phyloP scores from a whole-genome alignment of 257 asterid genomes.

The Paraleonurus japonicus region DNA sequence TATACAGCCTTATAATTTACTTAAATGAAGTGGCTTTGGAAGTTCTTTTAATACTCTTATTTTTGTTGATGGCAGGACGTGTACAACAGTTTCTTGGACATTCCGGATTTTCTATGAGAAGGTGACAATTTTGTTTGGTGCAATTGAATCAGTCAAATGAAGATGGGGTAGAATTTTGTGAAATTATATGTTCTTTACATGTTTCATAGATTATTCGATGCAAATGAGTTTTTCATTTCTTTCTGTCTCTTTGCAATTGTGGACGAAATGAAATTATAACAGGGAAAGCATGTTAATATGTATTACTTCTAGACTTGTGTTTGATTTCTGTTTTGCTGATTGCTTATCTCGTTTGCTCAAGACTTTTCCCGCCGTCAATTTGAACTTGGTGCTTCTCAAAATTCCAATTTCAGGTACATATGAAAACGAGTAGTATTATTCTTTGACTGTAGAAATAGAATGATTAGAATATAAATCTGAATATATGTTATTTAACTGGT shows the following conservation, averaged over 20 bases:
- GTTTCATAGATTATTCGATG: neutral
- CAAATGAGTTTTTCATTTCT: slow-evolving; percentile 8
- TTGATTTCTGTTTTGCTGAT: slow-evolving; percentile 12
- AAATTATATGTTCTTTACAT: slow-evolving; percentile 2
- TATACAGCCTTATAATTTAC: neutral
- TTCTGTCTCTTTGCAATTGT: neutral
- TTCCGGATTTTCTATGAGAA: slow-evolving; percentile 94
- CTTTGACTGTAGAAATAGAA: too few species aligned
- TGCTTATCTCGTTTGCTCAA: too few species aligned
- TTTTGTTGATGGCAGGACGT: slow-evolving; percentile 65
- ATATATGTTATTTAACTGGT: too few species aligned
- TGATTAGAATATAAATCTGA: too few species aligned
- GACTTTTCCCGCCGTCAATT: too few species aligned
- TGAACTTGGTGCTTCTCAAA: too few species aligned
- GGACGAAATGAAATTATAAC: slow-evolving; percentile 11
- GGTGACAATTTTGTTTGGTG: slow-evolving; percentile 45
- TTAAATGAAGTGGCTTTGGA: slow-evolving; percentile 3
- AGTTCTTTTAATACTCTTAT: neutral
- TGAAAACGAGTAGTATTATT: too few species aligned
- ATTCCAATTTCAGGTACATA: too few species aligned
- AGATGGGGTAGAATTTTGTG: neutral
- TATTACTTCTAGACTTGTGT: slow-evolving; percentile 3
- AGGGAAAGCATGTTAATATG: neutral
- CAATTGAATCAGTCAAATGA: neutral
- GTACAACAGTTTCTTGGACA: slow-evolving; percentile 97